These are phyloP conservation scores for Kalanchoe fedtschenkoi DNA, from an alignment of 164 flowering plant genomes.

Conservation along the genomic window DNA sequence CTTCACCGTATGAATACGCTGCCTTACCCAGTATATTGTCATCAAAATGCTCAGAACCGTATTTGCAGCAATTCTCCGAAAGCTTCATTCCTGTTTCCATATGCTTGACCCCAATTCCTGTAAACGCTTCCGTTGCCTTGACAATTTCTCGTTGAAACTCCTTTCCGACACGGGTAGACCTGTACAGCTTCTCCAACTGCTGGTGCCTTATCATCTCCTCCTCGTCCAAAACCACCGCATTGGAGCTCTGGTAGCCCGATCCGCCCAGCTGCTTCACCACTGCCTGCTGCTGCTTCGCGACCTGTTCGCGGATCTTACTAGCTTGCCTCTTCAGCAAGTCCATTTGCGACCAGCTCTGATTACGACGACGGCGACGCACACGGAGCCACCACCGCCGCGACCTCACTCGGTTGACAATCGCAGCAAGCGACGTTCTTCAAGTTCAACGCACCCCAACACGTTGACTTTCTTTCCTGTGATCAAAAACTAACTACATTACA, in stretches of 20 bases:
- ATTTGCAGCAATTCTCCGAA: constrained; percentile 79
- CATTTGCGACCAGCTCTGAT: background rate
- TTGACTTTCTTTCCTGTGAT: no score
- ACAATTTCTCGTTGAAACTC: constrained; percentile 83
- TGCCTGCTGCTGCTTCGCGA: constrained; percentile 9
- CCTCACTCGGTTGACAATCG: background rate
- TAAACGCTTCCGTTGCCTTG: constrained; percentile 67
- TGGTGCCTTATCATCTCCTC: constrained; percentile 86
- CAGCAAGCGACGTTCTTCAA: no score
- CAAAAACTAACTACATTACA: no score
- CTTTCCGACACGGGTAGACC: constrained; percentile 78
- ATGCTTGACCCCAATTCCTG: constrained; percentile 59
- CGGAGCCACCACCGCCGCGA: background rate
- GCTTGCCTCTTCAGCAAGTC: constrained; percentile 7
- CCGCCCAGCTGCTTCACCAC: constrained; percentile 65
- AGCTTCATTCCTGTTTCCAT: constrained; percentile 76
- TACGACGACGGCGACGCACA: background rate
- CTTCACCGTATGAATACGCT: constrained; percentile 80
- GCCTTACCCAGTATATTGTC: constrained; percentile 70
- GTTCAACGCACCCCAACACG: no score
- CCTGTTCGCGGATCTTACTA: constrained; percentile 5
- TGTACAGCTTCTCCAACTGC: constrained; percentile 80
- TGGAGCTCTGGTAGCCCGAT: constrained; percentile 81
- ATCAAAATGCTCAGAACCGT: constrained; percentile 62
- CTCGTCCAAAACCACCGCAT: constrained; percentile 81